Base-by-base conservation (phyloP, 2,329 filamentous ascomycete species). In the Fusarium sororula region DNA sequence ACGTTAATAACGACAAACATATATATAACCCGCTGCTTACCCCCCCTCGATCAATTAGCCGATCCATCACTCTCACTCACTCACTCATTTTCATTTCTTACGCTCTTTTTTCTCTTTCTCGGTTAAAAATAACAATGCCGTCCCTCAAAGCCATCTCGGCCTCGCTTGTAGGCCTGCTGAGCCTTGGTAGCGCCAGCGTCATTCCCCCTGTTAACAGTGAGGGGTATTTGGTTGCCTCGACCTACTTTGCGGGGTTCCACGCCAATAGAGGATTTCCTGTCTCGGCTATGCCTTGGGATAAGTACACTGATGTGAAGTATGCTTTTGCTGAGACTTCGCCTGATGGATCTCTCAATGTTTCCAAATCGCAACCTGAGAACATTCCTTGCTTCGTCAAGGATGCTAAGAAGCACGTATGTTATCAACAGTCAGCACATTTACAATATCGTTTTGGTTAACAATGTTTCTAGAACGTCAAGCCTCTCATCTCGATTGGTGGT, bases 221-320 rank as follows among this genome's bases (percentile, higher is more conserved):
- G 17, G 58, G 59, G 12, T 24, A 35, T 8, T 63, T 75, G 4
- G 74, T 76, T 2, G 69, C 74, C 7, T 77, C 74, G 4, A 77
- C 74, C 14, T 76, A 76, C 30, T 75, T 75, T 37, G 74, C 74
- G 13, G 74, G 74, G 26, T 76, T 75, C 62, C 74, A 76, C 44
- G 53, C 74, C 39, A 64, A 63, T 24, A 39, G 60, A 51, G 74
- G 74, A 22, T 75, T 72, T 44, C 74, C 74, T 4, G 55, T 76
- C 24, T 63, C 57, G 22, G 62, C 56, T 13, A 77, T 76, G 63
- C 56, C 64, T 28, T 76, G 74, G 74, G 32, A 65, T 22, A 76
- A 77, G 62, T 76, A 42, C 17, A 76, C 74, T 22, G 74, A 76
- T 17, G 74, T 38, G 7, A 76, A 76, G 30, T 76, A 74, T n/a